Conservation (phyloP, 2,329 filamentous ascomycete genomes). For the Aplosporella prunicola region DNA sequence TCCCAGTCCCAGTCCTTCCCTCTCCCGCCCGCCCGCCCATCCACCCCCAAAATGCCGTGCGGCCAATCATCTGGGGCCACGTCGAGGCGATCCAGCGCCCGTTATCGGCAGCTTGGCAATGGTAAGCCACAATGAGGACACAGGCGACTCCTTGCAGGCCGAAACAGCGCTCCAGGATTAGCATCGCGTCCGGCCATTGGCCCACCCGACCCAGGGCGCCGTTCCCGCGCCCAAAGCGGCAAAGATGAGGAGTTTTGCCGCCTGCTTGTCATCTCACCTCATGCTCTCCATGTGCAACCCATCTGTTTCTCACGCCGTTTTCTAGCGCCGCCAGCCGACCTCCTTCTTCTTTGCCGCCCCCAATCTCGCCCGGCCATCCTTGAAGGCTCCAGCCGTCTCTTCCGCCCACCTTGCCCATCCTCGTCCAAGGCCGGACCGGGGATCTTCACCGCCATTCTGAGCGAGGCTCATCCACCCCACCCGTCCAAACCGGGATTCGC, state of each 20-base stretch:
- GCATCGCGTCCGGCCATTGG: constrained; percentile 1
- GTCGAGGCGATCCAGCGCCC: constrained; percentile 9
- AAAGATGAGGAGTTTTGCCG: constrained; percentile 8
- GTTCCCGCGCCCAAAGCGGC: constrained; percentile 4
- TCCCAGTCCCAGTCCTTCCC: no score
- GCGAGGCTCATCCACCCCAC: no score
- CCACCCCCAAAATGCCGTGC: no score
- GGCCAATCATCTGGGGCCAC: constrained; percentile 11
- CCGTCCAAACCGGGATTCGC: constrained; percentile 7
- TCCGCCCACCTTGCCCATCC: constrained; percentile 10
- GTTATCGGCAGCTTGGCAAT: constrained; percentile 11
- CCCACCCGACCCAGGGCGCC: not conserved
- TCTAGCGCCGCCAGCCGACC: constrained; percentile 9
- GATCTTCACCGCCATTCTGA: constrained; percentile 12
- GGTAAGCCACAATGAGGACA: constrained; percentile 10
- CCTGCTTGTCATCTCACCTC: constrained; percentile 12
- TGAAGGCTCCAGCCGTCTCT: constrained; percentile 8
- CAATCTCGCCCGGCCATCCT: constrained; percentile 6
- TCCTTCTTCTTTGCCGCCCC: constrained; percentile 9
- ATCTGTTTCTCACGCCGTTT: constrained; percentile 10
- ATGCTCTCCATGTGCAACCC: constrained; percentile 9
- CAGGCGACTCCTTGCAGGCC: constrained; percentile 11
- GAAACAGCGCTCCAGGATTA: constrained; percentile 6
- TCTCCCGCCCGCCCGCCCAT: no score
- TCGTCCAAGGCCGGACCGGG: no score